A percentile compares a stretch with the other conserved stretches of the same genome.
These are phyloP conservation scores for Arachnopeziza araneosa DNA, from an alignment of 2,329 filamentous ascomycete species.

Conservation along the genomic window DNA sequence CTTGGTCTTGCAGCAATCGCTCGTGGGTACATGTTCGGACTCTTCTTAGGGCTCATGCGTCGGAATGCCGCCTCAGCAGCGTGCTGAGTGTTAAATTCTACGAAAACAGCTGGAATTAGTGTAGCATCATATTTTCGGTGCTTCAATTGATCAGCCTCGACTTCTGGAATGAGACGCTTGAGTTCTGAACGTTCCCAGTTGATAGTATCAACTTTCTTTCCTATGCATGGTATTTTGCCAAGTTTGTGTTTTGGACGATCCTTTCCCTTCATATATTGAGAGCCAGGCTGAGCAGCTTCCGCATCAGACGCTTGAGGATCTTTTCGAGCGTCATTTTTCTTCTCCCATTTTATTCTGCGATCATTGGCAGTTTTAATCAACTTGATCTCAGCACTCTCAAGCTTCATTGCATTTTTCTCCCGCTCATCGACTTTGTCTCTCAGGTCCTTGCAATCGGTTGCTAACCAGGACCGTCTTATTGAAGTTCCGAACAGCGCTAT, in stretches of 20 bases:
- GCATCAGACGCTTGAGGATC: constrained; percentile 24
- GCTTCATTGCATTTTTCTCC: constrained; percentile 70
- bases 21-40: constrained; percentile 73
- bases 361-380: constrained; percentile 74
- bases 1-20: constrained; percentile 73
- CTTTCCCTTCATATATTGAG: constrained; percentile 66
- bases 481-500: constrained; percentile 73
- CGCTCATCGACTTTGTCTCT: constrained; percentile 76
- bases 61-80: constrained; percentile 83
- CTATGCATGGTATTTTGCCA: constrained; percentile 64
- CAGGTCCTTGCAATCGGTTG: constrained; percentile 69
- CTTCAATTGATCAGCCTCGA: constrained; percentile 57
- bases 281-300: constrained; percentile 64
- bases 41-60: constrained; percentile 74
- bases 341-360: constrained; percentile 55
- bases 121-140: constrained; percentile 46
- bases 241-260: constrained; percentile 70
- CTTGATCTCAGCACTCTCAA: constrained; percentile 83
- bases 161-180: constrained; percentile 64
- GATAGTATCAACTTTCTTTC: constrained; percentile 91
- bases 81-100: constrained; percentile 43
- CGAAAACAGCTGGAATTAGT: constrained; percentile 20
- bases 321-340: constrained; percentile 13
- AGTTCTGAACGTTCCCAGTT: constrained; percentile 80
- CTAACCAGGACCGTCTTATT: constrained; percentile 79